Evolutionary conservation across 352 stramenopile genomes (phyloP).

Genomic region (Lagenidium sp.): DNA sequence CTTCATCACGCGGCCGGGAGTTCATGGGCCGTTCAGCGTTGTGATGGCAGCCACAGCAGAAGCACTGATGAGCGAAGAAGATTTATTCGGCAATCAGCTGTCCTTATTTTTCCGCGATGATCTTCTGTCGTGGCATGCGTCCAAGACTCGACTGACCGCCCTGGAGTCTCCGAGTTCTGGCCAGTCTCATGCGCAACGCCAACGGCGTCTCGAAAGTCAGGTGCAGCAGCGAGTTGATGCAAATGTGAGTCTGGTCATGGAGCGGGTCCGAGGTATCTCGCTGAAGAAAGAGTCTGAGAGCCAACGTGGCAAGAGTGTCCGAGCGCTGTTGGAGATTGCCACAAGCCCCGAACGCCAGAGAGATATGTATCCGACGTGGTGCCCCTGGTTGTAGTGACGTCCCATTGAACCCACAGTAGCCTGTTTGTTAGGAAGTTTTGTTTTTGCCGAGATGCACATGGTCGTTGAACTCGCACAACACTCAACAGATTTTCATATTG

Average conservation of each 20-base stretch:
- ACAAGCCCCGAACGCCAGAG: conserved; percentile 70
- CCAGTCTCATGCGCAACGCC: conserved; percentile 11
- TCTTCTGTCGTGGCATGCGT: conserved; percentile 80
- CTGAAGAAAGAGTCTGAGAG: conserved; percentile 66
- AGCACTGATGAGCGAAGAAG: conserved; percentile 74
- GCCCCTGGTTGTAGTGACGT: conserved; percentile 78
- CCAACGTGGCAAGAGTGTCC: conserved; percentile 61
- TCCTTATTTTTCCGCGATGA: conserved; percentile 86
- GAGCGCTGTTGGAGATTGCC: conserved; percentile 74
- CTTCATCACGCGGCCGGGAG: conserved; percentile 76
- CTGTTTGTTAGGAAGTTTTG: too few species aligned
- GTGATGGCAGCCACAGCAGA: conserved; percentile 75
- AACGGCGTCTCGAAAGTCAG: conserved; percentile 64
- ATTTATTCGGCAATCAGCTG: conserved; percentile 82
- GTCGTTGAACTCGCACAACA: too few species aligned
- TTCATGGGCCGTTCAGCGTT: conserved; percentile 82
- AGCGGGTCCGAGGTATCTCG: conserved; percentile 67
- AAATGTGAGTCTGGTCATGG: conserved; percentile 78
- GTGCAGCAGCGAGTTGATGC: conserved; percentile 81
- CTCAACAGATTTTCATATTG: too few species aligned
- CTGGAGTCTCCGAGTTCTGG: conserved; percentile 9
- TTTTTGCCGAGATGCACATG: too few species aligned
- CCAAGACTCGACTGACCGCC: conserved; percentile 60
- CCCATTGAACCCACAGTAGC: too few species aligned
- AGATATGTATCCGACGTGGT: conserved; percentile 86